A percentile compares a stretch with the other conserved stretches of the same genome.
Evolutionary conservation across 176 grass and related monocot species (phyloP).

Genomic region (Secale cereale): DNA sequence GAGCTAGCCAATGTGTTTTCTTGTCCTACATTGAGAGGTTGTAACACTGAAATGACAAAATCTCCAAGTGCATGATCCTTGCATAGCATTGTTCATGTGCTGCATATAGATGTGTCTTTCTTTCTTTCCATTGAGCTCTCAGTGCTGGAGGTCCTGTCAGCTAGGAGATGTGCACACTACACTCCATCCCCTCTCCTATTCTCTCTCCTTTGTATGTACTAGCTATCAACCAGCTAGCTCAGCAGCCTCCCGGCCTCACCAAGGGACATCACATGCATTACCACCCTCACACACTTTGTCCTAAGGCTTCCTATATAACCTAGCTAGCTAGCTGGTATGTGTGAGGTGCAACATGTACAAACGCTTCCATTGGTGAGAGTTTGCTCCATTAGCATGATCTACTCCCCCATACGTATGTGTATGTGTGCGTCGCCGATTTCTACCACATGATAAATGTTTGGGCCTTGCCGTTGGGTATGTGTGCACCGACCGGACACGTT

Average conservation of each 20-base stretch:
- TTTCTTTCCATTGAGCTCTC: slow-evolving; percentile 25
- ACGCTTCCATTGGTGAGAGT: slow-evolving; percentile 33
- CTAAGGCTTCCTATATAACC: slow-evolving; percentile 25
- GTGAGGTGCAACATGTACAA: slow-evolving; percentile 18
- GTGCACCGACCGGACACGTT: neutral
- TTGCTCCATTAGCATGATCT: slow-evolving; percentile 11
- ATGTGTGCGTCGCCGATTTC: neutral
- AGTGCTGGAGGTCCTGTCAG: slow-evolving; percentile 31
- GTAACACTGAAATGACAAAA: neutral
- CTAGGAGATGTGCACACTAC: slow-evolving; percentile 30
- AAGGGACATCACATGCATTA: slow-evolving; percentile 26
- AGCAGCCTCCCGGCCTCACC: slow-evolving; percentile 20
- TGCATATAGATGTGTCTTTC: neutral
- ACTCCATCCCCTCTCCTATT: slow-evolving; percentile 20
- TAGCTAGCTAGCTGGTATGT: slow-evolving; percentile 10
- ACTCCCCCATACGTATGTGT: neutral
- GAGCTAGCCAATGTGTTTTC: neutral
- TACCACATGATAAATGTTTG: neutral
- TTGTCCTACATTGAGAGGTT: slow-evolving; percentile 16
- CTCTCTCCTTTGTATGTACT: slow-evolving; percentile 16
- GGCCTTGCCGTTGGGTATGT: neutral
- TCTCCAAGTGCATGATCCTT: neutral
- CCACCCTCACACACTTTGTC: slow-evolving; percentile 32
- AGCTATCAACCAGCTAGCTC: slow-evolving; percentile 8
- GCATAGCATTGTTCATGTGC: slow-evolving; percentile 31